Evolutionary conservation across 805 yeast species (phyloP), one percentile per base, ranked within the genome.

Genomic region (Candida boleticola): DNA sequence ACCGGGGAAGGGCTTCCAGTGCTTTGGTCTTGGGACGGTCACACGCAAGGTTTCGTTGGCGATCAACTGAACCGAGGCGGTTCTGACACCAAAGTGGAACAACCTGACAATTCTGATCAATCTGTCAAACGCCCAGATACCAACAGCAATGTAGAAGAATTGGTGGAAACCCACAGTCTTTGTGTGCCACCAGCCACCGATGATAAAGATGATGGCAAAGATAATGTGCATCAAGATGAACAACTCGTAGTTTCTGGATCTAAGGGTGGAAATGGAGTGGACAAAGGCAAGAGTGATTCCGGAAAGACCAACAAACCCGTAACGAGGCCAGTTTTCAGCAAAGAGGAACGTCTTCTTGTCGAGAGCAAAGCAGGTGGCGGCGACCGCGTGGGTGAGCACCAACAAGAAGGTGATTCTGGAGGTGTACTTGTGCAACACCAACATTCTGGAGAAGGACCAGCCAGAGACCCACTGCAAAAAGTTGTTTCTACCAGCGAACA

Each of bases 391-490:
- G 5, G 78, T 46, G 14, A 55, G 54, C 3, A 80, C 53, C 31
- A 79, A 52, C 22, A 71, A 60, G 2, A 70, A 39, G 27, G 67
- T 54, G 10, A 72, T 58, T 46, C 86, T 66, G 1, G 80, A 72
- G 6, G 79, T 47, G 63, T 83, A 81, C 39, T 83, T 70, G 55
- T 82, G 88, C 51, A 73, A 76, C 23, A 76, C 63, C 36, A 80
- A 66, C 54, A 79, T 82, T 18, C 82, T 68, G 0, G 82, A 61
- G 42, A 49, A 69, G 42, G 53, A 67, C 69, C 61, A 64, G 39
- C 90, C 88, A 0, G 90, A 76, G 2, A 82, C 41, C 55, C 64
- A 65, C 45, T 76, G 73, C 49, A 85, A 65, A 19, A 86, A 23
- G 27, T 23, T 23, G 27, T 23, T 23, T 50, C 93, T 67, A 17